Conservation (phyloP, 2,329 filamentous ascomycete genomes). For the Hypoxylon sp. region DNA sequence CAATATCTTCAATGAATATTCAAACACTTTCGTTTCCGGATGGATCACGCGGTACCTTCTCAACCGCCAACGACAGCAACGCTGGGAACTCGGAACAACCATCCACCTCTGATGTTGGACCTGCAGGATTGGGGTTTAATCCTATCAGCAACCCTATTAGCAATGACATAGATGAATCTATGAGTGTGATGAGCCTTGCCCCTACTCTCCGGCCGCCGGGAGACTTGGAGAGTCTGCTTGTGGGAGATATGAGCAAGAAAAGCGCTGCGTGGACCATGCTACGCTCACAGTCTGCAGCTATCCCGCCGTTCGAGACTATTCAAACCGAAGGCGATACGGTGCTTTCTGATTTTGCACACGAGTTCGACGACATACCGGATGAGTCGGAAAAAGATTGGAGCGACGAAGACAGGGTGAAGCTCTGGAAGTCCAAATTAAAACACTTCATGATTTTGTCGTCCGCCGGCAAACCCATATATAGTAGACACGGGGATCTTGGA, state of each 20-base stretch:
- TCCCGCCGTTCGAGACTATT: constrained; percentile 68
- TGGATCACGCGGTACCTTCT: constrained; percentile 71
- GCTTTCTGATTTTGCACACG: constrained; percentile 73
- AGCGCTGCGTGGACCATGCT: constrained; percentile 75
- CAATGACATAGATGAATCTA: constrained; percentile 67
- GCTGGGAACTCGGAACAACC: constrained; percentile 41
- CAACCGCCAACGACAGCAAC: constrained; percentile 51
- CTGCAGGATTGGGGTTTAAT: constrained; percentile 38
- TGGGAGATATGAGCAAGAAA: constrained; percentile 71
- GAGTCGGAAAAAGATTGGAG: constrained; percentile 52
- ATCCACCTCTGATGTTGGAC: constrained; percentile 42
- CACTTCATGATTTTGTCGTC: constrained; percentile 97
- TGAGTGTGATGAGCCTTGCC: constrained; percentile 72
- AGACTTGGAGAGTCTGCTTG: constrained; percentile 84
- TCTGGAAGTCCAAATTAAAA: constrained; percentile 93
- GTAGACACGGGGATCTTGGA: constrained; percentile 87
- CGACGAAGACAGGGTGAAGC: constrained; percentile 68
- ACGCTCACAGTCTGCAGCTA: constrained; percentile 66
- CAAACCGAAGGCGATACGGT: constrained; percentile 55
- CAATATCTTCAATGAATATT: constrained; percentile 81
- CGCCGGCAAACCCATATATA: constrained; percentile 97
- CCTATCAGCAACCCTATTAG: constrained; percentile 44
- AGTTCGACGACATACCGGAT: constrained; percentile 80
- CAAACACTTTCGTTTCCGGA: constrained; percentile 79
- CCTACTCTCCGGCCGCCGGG: constrained; percentile 69